Evolutionary conservation across 1,284 basidiomycete species (phyloP).

Genomic region (Dichomitus squalens): DNA sequence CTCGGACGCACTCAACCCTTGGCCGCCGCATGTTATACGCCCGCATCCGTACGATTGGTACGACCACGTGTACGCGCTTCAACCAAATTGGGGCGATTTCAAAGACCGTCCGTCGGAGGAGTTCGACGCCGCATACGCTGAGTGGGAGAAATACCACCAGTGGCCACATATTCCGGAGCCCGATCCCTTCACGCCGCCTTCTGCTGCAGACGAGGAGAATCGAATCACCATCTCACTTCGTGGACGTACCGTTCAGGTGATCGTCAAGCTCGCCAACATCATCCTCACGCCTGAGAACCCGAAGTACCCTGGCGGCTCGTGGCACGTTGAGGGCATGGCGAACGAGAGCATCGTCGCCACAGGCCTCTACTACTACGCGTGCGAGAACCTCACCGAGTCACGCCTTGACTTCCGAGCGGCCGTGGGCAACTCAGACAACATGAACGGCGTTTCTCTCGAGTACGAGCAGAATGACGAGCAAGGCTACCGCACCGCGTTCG

Average conservation of each 20-base stretch:
- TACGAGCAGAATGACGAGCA: conserved; percentile 1
- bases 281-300: background rate
- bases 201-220: conserved; percentile 3
- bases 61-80: background rate
- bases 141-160: conserved; percentile 14
- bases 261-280: conserved; percentile 22
- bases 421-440: background rate
- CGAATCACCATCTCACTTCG: conserved; percentile 28
- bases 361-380: conserved; percentile 12
- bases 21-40: too few species aligned
- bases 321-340: conserved; percentile 40
- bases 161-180: background rate
- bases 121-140: background rate
- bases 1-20: too few species aligned
- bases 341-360: conserved; percentile 45
- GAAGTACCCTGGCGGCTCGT: conserved; percentile 33
- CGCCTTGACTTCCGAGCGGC: conserved; percentile 9
- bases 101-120: background rate
- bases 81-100: background rate
- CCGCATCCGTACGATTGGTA: background rate
- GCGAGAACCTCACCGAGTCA: conserved; percentile 16
- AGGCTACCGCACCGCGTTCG: background rate
- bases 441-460: background rate
- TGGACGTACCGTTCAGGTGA: conserved; percentile 32
- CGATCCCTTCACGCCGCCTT: background rate